Base-by-base conservation (phyloP, 257 asterid genomes). In the Perilla frutescens region DNA sequence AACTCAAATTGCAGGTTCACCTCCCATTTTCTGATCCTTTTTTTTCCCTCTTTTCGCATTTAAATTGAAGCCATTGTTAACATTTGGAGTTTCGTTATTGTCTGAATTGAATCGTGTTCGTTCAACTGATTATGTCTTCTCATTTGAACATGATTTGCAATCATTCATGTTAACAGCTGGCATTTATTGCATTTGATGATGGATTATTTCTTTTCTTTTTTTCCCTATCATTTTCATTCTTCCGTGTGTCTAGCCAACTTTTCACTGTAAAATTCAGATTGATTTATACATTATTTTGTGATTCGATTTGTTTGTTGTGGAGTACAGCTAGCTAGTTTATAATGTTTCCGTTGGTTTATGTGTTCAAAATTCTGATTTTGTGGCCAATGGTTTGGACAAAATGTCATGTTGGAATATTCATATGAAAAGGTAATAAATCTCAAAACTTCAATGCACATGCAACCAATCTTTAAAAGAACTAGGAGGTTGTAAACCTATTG, bases 221-320 rank as follows among this genome's bases (percentile, higher is more conserved):
- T 63, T 20, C 20, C 55, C 8, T 59, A 34, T 15, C 32, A 2
- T 62, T 40, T 9, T 8, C 49, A 41, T 62, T 20, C 51, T 40
- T 15, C 39, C 39, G 9, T 43, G 68, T 43, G 8, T 53, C 5
- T 8, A 8, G 4, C 55, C 36, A 26, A 13, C 7, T 12, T n/a
- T 49, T 12, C 40, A 45, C 20, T 11, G 5, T 45, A 15, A 40
- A 8, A 1, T 39, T 39, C 37, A 3, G 51, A 62, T 15, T n/a
- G 44, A 9, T 47, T 65, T n/a, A 20, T 29, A 10, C 56, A 31
- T 11, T 29, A 29, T 26, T 65, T 45, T 47, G 29, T 45, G 12
- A 12, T 45, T 64, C 7, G 43, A 65, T 65, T 45, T 45, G 57
- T 26, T 43, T 44, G 39, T 43, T 63, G 40, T 63, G 26, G 69